Conservation (phyloP, 2,329 filamentous ascomycete species). For the Arthrinium phaeospermum region DNA sequence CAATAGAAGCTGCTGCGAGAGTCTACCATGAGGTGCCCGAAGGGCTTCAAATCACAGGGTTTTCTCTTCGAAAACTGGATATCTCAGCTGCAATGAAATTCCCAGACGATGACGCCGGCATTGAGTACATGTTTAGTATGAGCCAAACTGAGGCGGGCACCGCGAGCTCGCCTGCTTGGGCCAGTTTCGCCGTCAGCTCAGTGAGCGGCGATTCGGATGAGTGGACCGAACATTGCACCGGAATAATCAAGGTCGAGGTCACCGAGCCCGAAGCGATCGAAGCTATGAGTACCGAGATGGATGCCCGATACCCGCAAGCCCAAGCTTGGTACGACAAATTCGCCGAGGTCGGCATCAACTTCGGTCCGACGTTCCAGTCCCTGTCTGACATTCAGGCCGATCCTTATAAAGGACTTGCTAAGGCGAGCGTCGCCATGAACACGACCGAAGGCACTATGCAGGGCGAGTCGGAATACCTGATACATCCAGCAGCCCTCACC, state of each 20-base stretch:
- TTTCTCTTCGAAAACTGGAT: conserved; percentile 35
- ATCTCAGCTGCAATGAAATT: conserved; percentile 25
- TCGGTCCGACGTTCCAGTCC: conserved; percentile 24
- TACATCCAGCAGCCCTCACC: conserved; percentile 32
- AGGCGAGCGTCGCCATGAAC: conserved; percentile 24
- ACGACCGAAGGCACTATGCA: conserved; percentile 22
- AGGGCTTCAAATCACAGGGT: conserved; percentile 27
- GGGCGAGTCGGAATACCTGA: conserved; percentile 28
- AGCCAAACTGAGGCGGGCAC: conserved; percentile 23
- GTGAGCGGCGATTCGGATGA: neutral
- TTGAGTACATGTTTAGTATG: conserved; percentile 27
- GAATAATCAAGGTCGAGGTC: conserved; percentile 23
- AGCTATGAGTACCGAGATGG: neutral
- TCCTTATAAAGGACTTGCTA: conserved; percentile 21
- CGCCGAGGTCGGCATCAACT: conserved; percentile 23
- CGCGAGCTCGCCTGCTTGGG: conserved; percentile 26
- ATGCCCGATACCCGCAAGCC: neutral
- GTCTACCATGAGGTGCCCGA: conserved; percentile 23
- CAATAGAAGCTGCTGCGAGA: conserved; percentile 25
- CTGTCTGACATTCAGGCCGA: conserved; percentile 23
- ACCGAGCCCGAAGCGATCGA: neutral
- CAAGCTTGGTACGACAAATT: conserved; percentile 26
- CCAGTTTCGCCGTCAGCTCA: conserved; percentile 23
- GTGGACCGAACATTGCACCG: conserved; percentile 29
- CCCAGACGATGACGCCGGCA: conserved; percentile 24